Conservation (phyloP, 1,284 basidiomycete genomes). For the Ustanciosporium gigantosporum region DNA sequence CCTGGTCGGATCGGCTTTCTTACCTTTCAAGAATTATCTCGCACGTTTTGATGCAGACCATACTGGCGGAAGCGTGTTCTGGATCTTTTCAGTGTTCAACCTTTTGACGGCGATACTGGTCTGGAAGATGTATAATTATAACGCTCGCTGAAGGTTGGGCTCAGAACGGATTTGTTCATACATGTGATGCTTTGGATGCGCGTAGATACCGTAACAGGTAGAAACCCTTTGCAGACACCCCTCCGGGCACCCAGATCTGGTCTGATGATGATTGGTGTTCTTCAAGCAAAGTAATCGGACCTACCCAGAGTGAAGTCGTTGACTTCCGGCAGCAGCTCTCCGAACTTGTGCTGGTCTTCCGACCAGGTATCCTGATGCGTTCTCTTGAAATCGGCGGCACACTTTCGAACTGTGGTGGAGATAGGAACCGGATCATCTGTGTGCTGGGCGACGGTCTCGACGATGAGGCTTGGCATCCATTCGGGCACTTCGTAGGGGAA, state of each 20-base stretch:
- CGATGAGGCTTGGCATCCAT: conserved; percentile 79
- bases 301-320: conserved; percentile 56
- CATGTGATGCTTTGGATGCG: too few species aligned
- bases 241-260: too few species aligned
- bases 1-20: conserved; percentile 76
- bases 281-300: conserved; percentile 56
- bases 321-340: conserved; percentile 64
- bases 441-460: conserved; percentile 70
- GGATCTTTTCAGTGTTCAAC: conserved; percentile 40
- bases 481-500: conserved; percentile 83
- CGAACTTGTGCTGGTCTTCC: conserved; percentile 85
- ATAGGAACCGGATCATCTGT: conserved; percentile 89
- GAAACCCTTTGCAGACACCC: too few species aligned
- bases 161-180: too few species aligned
- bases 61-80: conserved; percentile 52
- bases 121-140: conserved; percentile 34
- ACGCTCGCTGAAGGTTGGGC: not conserved
- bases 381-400: conserved; percentile 85
- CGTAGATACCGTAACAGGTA: too few species aligned
- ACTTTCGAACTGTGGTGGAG: conserved; percentile 83
- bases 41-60: conserved; percentile 48
- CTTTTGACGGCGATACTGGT: conserved; percentile 30
- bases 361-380: conserved; percentile 75
- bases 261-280: not conserved
- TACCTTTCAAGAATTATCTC: conserved; percentile 77